Conservation (phyloP, 257 asterid genomes). For the Lycium barbarum region DNA sequence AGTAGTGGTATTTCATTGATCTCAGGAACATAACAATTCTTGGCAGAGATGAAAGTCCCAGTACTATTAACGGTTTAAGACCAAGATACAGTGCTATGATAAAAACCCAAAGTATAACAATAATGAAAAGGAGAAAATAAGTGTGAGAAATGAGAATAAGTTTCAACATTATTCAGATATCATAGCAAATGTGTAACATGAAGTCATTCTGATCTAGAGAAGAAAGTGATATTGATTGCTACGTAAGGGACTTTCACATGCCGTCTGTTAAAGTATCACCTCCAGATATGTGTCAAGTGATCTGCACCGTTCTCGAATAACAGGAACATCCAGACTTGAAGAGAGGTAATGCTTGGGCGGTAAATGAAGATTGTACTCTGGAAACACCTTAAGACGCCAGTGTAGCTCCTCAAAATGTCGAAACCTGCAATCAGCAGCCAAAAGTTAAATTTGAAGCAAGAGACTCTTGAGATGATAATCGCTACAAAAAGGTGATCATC, state of each 20-base stretch:
- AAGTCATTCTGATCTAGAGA: neutral
- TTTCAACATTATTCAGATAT: slow-evolving; percentile 19
- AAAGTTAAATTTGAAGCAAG: slow-evolving; percentile 27
- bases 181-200: neutral
- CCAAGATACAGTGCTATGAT: neutral
- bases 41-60: neutral
- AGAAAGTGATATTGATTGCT: slow-evolving; percentile 12
- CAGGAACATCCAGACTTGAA: slow-evolving; percentile 71
- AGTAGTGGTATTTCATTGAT: neutral
- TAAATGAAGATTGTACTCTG: slow-evolving; percentile 89
- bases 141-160: neutral
- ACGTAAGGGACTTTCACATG: slow-evolving; percentile 16
- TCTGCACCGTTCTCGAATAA: slow-evolving; percentile 87
- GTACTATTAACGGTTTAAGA: neutral
- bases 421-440: slow-evolving; percentile 57
- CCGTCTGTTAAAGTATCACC: slow-evolving; percentile 53
- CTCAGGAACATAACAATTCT: slow-evolving; percentile 1
- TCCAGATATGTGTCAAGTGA: slow-evolving; percentile 88
- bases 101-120: neutral
- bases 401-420: slow-evolving; percentile 96
- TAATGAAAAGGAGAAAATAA: neutral
- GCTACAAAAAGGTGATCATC: neutral
- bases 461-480: neutral
- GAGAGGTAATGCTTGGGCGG: slow-evolving; percentile 98
- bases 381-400: slow-evolving; percentile 88